Conservation (phyloP, 225 moss, liverwort and hornwort genomes). For the Physcomitrium patens region DNA sequence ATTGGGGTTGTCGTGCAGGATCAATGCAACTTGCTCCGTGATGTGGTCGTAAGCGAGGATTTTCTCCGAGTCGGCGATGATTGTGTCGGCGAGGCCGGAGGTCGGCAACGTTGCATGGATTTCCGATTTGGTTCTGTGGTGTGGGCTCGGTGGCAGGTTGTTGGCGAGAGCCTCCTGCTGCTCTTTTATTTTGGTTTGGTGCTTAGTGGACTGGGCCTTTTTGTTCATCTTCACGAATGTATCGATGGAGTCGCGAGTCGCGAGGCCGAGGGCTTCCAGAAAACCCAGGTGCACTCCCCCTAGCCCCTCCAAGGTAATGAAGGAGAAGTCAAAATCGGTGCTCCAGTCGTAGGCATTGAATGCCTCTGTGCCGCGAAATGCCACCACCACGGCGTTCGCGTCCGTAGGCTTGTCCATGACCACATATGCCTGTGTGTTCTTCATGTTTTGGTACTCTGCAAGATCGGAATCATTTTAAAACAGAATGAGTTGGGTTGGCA, state of each 20-base stretch:
- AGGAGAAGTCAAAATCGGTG: slow-evolving; percentile 58
- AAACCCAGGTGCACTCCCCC: slow-evolving; percentile 57
- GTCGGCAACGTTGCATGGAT: neutral
- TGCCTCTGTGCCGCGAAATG: slow-evolving; percentile 56
- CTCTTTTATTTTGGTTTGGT: no score
- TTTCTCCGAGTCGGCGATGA: slow-evolving; percentile 25
- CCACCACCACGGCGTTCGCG: slow-evolving; percentile 51
- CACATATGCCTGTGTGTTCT: slow-evolving; percentile 38
- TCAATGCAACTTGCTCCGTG: slow-evolving; percentile 16
- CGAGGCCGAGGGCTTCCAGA: slow-evolving; percentile 58
- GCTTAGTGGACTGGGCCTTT: no score
- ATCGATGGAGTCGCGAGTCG: slow-evolving; percentile 29
- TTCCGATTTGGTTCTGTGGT: no score
- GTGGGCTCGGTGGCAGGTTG: no score
- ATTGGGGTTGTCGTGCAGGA: slow-evolving; percentile 40
- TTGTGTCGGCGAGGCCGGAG: neutral
- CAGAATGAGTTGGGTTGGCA: no score
- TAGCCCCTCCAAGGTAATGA: slow-evolving; percentile 29
- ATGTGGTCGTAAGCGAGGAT: slow-evolving; percentile 48
- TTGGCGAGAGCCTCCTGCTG: neutral
- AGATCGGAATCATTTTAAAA: no score
- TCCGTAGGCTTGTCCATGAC: slow-evolving; percentile 46
- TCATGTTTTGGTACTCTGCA: slow-evolving; percentile 39
- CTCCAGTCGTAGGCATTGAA: slow-evolving; percentile 61
- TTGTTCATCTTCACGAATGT: slow-evolving; percentile 29